phyloP scores from a whole-genome alignment of 306 rosid species.

The Urtica urens region DNA sequence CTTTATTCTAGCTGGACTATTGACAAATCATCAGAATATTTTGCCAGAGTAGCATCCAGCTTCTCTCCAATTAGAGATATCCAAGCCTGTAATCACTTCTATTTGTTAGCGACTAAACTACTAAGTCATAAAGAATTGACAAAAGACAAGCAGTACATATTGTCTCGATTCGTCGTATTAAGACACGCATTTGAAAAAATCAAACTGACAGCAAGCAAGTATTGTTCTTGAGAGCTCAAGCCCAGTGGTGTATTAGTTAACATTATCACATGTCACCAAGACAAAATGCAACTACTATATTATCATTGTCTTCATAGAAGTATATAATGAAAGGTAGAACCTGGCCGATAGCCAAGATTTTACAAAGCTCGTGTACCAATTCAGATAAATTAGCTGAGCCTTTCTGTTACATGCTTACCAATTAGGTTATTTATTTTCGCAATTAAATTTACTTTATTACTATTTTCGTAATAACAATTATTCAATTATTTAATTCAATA shows the following conservation, averaged over 20 bases:
- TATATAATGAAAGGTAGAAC: not conserved
- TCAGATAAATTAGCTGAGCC: not conserved
- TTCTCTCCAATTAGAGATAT: conserved; percentile 48
- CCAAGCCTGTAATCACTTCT: conserved; percentile 30
- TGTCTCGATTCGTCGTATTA: conserved; percentile 5
- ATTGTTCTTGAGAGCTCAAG: not conserved
- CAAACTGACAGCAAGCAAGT: not conserved
- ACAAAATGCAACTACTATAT: not conserved
- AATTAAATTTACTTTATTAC: too few relatives aligned
- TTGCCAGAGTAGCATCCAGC: conserved; percentile 59
- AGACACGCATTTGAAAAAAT: conserved; percentile 9
- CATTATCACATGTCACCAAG: not conserved
- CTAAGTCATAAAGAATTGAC: not conserved
- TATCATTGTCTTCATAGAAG: not conserved
- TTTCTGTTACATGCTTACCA: too few relatives aligned
- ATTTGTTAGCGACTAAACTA: not conserved
- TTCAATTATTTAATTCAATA: too few relatives aligned
- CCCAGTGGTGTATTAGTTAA: not conserved
- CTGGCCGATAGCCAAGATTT: not conserved
- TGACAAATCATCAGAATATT: conserved; percentile 24
- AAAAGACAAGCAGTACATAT: not conserved
- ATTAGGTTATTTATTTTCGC: too few relatives aligned
- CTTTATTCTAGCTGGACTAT: conserved; percentile 25
- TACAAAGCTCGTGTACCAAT: not conserved
- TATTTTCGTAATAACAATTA: too few relatives aligned